Base-by-base conservation (phyloP, 2,329 filamentous ascomycete species). In the Exophiala viscosa region DNA sequence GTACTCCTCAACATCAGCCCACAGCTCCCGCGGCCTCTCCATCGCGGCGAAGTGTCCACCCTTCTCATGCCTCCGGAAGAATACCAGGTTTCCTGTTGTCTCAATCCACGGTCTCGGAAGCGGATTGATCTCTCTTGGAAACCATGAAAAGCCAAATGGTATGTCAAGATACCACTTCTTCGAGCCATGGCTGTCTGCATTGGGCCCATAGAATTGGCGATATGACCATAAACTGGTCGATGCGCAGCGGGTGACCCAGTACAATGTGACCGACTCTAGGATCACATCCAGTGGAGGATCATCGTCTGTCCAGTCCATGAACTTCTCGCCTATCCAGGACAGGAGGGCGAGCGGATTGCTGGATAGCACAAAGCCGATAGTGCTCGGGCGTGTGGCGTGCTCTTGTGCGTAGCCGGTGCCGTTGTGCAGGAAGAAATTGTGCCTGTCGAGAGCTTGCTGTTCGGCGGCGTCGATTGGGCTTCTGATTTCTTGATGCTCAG, bases 271-370 rank as follows among this genome's bases (percentile, higher is more conserved):
- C 1, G 65, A 63, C 28, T 67, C 65, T 13, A 72, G 58, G 17
- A 72, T 70, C 0, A 66, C 63, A 2, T 68, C 52, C 7, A 63
- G 48, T 1, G 65, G 42, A 9, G 69, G 61, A 1, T 66, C 61
- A 1, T 66, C 60, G 32, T 71, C 69, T 1, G 65, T 65, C 69
- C 69, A 72, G 48, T 68, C 63, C 17, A 68, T 51, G 36, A 66
- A 69, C 23, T 70, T 72, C 48, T 72, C 69, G 9, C 69, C 69
- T 47, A 69, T 54, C 68, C 82, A 85, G 4, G 76, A 73, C 2
- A 85, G 69, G 17, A 84, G 61, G 0, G 80, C 78, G 1, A 85
- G 54, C 0, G 82, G 82, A 31, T 70, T 81, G 5, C 76, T 69
- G 3, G 73, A 69, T 1, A 85, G 65, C 0, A 73, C 76, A 5